Conservation (phyloP, 139 green algal genomes). For the Chlorella vulgaris region DNA sequence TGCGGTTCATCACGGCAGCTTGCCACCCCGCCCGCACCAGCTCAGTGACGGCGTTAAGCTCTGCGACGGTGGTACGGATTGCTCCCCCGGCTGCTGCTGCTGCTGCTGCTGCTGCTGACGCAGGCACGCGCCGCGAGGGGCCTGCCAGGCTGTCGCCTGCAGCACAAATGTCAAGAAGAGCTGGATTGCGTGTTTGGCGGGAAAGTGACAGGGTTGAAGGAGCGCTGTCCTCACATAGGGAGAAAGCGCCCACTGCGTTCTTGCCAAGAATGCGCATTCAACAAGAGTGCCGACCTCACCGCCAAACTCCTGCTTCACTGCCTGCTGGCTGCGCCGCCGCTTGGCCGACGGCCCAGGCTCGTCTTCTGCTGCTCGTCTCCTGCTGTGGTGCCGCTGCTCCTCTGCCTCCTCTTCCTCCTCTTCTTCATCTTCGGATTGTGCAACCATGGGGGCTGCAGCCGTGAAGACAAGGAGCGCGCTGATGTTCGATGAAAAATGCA, state of each 20-base stretch:
- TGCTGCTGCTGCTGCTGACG: neutral
- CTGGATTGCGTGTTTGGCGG: too few species aligned
- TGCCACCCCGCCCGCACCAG: too few species aligned
- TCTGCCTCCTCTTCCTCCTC: neutral
- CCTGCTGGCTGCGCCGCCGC: too few species aligned
- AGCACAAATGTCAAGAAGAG: too few species aligned
- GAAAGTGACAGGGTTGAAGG: too few species aligned
- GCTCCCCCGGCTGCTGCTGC: neutral
- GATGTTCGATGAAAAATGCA: too few species aligned
- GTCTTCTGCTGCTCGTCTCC: neutral
- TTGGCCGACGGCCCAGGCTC: neutral
- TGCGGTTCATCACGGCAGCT: too few species aligned
- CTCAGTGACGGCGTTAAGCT: neutral
- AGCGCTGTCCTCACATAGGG: too few species aligned
- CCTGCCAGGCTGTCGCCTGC: neutral
- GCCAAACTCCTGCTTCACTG: neutral
- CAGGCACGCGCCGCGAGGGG: neutral
- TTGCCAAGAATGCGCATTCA: too few species aligned
- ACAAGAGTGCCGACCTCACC: too few species aligned
- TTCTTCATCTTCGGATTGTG: neutral
- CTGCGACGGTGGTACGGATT: too few species aligned
- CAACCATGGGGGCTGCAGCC: neutral
- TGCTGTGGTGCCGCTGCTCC: neutral
- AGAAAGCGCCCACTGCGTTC: too few species aligned
- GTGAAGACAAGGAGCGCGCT: neutral